These are phyloP conservation scores for Alternaria dauci DNA, from an alignment of 2,329 filamentous ascomycete species.

Conservation along the genomic window DNA sequence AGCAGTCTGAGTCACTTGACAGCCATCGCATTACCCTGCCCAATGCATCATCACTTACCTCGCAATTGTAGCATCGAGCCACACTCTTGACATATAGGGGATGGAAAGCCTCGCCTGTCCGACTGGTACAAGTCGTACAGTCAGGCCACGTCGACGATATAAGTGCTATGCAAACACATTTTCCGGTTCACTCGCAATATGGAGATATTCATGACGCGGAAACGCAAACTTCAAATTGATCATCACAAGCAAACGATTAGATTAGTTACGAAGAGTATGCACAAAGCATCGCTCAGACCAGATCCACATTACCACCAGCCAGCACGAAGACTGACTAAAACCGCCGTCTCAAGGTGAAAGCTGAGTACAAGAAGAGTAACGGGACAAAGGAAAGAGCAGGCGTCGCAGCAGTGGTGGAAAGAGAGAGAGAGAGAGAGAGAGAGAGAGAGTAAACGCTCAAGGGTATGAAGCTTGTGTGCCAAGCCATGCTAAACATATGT, in stretches of 20 bases:
- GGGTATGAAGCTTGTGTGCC: slow-evolving; percentile 28
- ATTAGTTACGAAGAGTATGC: slow-evolving; percentile 12
- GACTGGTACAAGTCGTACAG: too few species aligned
- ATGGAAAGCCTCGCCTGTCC: too few species aligned
- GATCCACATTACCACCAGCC: slow-evolving; percentile 18
- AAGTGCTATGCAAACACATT: too few species aligned
- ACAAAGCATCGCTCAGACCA: slow-evolving; percentile 16
- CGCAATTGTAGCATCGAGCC: too few species aligned
- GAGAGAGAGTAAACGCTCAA: slow-evolving; percentile 32
- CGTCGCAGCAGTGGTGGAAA: slow-evolving; percentile 7
- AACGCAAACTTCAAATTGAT: neutral
- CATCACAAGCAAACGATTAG: slow-evolving; percentile 4
- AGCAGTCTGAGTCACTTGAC: too few species aligned
- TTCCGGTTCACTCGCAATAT: too few species aligned
- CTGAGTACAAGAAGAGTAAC: slow-evolving; percentile 17
- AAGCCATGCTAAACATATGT: slow-evolving; percentile 40
- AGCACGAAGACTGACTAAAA: neutral
- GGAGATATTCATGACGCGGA: too few species aligned
- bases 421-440: slow-evolving; percentile 16
- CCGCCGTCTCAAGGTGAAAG: slow-evolving; percentile 6
- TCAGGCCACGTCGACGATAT: too few species aligned
- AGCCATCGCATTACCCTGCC: too few species aligned
- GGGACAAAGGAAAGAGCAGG: slow-evolving; percentile 4
- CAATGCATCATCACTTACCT: too few species aligned
- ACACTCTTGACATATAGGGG: too few species aligned